Base-by-base conservation (phyloP, 371 early-diverging fungal genomes). In the Catenaria anguillulae region DNA sequence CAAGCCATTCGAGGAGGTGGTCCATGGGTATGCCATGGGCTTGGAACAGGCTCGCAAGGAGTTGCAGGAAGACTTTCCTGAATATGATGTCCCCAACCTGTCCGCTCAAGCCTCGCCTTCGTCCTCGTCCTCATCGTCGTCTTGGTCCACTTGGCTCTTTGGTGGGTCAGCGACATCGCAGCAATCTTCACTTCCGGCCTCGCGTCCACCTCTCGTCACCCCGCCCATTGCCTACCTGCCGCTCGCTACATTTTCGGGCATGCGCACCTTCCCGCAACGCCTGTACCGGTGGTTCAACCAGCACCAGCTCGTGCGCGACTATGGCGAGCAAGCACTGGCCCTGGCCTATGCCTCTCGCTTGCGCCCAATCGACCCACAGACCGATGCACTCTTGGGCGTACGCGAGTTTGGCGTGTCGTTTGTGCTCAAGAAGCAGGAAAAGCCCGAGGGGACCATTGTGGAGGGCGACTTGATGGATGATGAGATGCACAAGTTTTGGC, bases 1-100 rank as follows among this genome's bases (percentile, higher is more conserved):
- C 13, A 68, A 72, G 56, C 64, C 63, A 23, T 56, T 56, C 37
- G 66, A 72, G 62, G 68, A 62, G 46, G 42, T 62, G 40, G 29
- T 56, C 4, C 35, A 31, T 1, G 65, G 71, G 35, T 42, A 55
- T 19, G 37, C 43, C 2, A 21, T 33, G 24, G 58, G 48, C 26
- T 21, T 61, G 37, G 67, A 68, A 42, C 62, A 64, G 48, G 65
- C 66, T 3, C 4, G 10, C 1, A 26, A 17, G 12, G 66, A 62
- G 15, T 60, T 63, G 13, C 67, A 64, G 2, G 43, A 24, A 2
- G 36, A 40, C 13, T 24, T 23, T 33, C n/a, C n/a, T n/a, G n/a
- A n/a, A n/a, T n/a, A n/a, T n/a, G 34, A 10, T 6, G 24, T 54
- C 15, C 6, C 17, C 54, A 17, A 4, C 17, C 17, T 29, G 36